Conservation (phyloP, 345 rosid genomes). For the Odontarrhena argentea region DNA sequence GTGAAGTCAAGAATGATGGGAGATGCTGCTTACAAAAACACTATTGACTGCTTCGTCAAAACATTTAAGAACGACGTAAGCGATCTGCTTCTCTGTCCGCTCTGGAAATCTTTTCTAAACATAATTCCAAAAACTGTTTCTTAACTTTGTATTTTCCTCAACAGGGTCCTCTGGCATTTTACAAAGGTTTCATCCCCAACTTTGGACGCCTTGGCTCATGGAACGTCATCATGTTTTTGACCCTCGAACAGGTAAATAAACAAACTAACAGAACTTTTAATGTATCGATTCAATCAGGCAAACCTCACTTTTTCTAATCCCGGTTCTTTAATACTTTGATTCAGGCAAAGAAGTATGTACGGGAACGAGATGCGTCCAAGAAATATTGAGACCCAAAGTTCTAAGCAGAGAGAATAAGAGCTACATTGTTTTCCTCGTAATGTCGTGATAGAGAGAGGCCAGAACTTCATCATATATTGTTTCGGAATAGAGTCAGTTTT, state of each 20-base stretch:
- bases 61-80: slow-evolving; percentile 87
- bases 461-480: slow-evolving; percentile 30
- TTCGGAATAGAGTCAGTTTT: slow-evolving; percentile 19
- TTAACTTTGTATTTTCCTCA: slow-evolving; percentile 3
- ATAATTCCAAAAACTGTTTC: not conserved
- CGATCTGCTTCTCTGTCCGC: slow-evolving; percentile 20
- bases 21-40: slow-evolving; percentile 86
- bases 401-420: slow-evolving; percentile 35
- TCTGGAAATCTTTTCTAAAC: slow-evolving; percentile 13
- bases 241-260: slow-evolving; percentile 81
- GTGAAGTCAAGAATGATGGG: slow-evolving; percentile 99
- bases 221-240: slow-evolving; percentile 96
- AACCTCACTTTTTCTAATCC: not conserved
- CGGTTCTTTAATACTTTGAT: slow-evolving; percentile 9
- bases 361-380: slow-evolving; percentile 38
- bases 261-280: not conserved
- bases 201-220: slow-evolving; percentile 96
- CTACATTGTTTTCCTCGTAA: slow-evolving; percentile 24
- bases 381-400: slow-evolving; percentile 25
- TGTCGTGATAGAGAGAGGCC: slow-evolving; percentile 28
- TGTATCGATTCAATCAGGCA: not conserved
- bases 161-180: slow-evolving; percentile 90
- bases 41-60: slow-evolving; percentile 89
- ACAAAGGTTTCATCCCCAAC: slow-evolving; percentile 94
- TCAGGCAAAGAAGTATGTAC: slow-evolving; percentile 44